A percentile compares a stretch with the other conserved stretches of the same genome.
phyloP scores from a whole-genome alignment of 371 early-diverging fungal genomes.

The Racocetra persica region DNA sequence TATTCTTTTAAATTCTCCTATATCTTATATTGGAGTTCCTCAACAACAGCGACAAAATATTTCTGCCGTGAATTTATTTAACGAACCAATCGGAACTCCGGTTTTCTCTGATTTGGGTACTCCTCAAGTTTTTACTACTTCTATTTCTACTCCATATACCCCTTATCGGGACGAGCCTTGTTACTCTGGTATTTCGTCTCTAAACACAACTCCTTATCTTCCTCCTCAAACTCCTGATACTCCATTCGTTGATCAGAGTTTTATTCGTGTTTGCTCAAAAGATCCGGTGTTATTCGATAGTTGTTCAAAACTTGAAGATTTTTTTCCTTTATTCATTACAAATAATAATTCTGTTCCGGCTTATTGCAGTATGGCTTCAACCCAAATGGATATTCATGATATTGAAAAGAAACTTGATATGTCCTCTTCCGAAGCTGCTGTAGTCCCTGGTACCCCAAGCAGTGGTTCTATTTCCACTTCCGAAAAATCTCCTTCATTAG shows the following conservation, averaged over 20 bases:
- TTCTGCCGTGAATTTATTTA: background rate
- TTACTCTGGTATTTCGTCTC: background rate
- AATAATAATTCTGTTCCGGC: background rate
- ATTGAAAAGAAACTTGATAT: background rate
- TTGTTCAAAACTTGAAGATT: too few relatives aligned
- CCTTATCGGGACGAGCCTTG: background rate
- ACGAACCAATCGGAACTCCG: background rate
- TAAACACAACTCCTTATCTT: background rate
- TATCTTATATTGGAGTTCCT: background rate
- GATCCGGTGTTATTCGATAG: background rate
- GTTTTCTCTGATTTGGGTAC: background rate
- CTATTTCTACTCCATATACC: background rate
- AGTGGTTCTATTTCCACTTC: background rate
- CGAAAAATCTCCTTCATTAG: background rate
- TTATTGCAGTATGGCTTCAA: background rate
- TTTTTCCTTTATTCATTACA: background rate
- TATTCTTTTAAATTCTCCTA: background rate
- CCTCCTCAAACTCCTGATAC: background rate
- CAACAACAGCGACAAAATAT: background rate
- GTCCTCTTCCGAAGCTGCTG: background rate
- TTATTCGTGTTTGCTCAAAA: background rate
- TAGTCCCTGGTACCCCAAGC: background rate
- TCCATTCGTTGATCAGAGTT: background rate
- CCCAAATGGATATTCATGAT: background rate
- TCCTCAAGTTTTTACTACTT: background rate